A percentile compares a stretch with the other conserved stretches of the same genome.
Evolutionary conservation across 306 rosid genomes (phyloP).

Genomic region (Chamaecrista fasciculata): DNA sequence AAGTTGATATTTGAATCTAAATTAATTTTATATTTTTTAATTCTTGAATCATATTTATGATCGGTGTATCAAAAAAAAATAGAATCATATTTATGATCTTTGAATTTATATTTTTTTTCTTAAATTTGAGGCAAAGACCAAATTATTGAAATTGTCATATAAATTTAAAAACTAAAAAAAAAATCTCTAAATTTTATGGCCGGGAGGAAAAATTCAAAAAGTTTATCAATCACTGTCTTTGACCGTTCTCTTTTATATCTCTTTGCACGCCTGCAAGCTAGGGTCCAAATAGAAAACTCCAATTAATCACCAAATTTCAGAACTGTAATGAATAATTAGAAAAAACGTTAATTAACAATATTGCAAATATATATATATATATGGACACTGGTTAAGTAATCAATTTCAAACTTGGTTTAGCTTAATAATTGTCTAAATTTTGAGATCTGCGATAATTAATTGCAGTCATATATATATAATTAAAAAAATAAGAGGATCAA

Average conservation of each 20-base stretch:
- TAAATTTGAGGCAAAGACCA: too few relatives aligned
- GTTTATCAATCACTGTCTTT: constrained; percentile 2
- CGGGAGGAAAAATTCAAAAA: neutral
- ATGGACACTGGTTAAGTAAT: neutral
- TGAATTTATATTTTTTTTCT: too few relatives aligned
- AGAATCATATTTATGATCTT: too few relatives aligned
- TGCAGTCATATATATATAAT: neutral
- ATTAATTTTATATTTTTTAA: too few relatives aligned
- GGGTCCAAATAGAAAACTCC: constrained; percentile 1
- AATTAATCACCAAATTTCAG: too few relatives aligned
- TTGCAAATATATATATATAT: neutral
- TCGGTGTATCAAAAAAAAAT: too few relatives aligned
- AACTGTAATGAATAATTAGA: neutral
- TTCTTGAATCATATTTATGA: too few relatives aligned
- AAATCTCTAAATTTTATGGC: too few relatives aligned
- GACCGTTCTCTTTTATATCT: neutral
- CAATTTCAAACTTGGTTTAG: neutral
- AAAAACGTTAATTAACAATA: neutral
- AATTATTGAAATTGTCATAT: too few relatives aligned
- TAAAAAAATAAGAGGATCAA: neutral
- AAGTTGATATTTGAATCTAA: too few relatives aligned
- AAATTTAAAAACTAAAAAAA: too few relatives aligned
- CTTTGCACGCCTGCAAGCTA: neutral
- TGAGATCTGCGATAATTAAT: constrained; percentile 26
- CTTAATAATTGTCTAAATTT: neutral